Evolutionary conservation across 257 asterid genomes (phyloP), one percentile per base, ranked within the genome.

Genomic region (Pogostemon cablin): DNA sequence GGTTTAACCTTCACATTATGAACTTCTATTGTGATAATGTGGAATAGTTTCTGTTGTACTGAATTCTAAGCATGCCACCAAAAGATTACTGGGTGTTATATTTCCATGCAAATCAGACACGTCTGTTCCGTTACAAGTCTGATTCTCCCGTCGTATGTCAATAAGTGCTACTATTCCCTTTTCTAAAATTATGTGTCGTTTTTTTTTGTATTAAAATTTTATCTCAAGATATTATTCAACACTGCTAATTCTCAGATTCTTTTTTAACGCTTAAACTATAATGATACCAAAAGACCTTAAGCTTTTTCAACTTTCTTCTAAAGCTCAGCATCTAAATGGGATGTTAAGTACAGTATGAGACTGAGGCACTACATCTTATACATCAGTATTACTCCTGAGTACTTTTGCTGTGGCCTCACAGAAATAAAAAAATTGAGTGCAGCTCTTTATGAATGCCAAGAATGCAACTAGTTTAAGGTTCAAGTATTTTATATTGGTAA

Each of bases 321-420:
- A 9, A 46, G 49, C 43, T 60, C 32, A 56, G 34, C 8, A 52
- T 53, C 37, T 32, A 2, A 3, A 10, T 10, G 15, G 47, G 6
- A 34, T 15, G 34, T 6, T 8, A 15, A 25, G 12, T 15, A 15
- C 15, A 15, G 15, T 15, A 49, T 67, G 39, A 50, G 12, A 39
- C 38, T 48, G 15, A 49, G 48, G 6, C 15, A 9, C 44, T 46
- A 46, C 69, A 63, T 17, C 44, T 65, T 65, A 50, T 67, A 38
- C 9, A 42, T 7, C 15, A 15, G 15, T 15, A 15, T 15, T 40
- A 65, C 17, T 52, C 62, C 61, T 37, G 49, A 52, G 40, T 25
- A 39, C 6, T 40, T 67, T 67, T 67, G 42, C 63, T 38, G 10
- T 44, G 11, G 49, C n/a, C 11, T 7, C 3, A 44, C 49, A 4